Evolutionary conservation across 805 yeast genomes (phyloP).

Genomic region (Schwanniomyces polymorphus): DNA sequence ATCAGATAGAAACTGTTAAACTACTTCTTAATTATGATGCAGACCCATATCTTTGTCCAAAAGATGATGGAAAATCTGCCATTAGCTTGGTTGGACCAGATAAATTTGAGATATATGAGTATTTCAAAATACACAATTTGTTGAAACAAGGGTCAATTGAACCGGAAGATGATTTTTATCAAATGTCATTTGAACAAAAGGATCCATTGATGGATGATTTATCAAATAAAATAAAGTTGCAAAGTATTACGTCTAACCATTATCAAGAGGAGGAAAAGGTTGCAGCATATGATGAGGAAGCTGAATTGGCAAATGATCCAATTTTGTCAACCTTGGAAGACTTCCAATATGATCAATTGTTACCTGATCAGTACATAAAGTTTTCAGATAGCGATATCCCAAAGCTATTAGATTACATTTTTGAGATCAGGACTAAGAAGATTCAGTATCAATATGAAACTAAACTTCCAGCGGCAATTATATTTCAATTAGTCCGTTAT

Average conservation of each 20-base stretch:
- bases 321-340: slow-evolving; percentile 27
- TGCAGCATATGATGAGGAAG: slow-evolving; percentile 24
- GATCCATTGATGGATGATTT: slow-evolving; percentile 35
- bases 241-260: slow-evolving; percentile 22
- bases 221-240: slow-evolving; percentile 31
- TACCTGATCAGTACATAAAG: slow-evolving; percentile 60
- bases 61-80: slow-evolving; percentile 47
- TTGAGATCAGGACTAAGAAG: slow-evolving; percentile 42
- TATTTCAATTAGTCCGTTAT: slow-evolving; percentile 70
- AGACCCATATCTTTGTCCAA: slow-evolving; percentile 46
- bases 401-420: slow-evolving; percentile 47
- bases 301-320: slow-evolving; percentile 28
- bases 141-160: slow-evolving; percentile 13
- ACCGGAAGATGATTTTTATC: slow-evolving; percentile 14
- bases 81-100: slow-evolving; percentile 57
- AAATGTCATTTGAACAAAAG: slow-evolving; percentile 13
- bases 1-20: slow-evolving; percentile 54
- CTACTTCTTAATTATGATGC: slow-evolving; percentile 64
- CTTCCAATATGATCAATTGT: slow-evolving; percentile 57
- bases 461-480: slow-evolving; percentile 64
- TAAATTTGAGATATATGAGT: slow-evolving; percentile 52
- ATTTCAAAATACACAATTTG: slow-evolving; percentile 52
- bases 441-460: slow-evolving; percentile 43
- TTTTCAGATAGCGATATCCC: slow-evolving; percentile 62
- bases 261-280: slow-evolving; percentile 13